Evolutionary conservation across 371 early-diverging fungal species (phyloP).

Genomic region (Rhizopus stolonifer): DNA sequence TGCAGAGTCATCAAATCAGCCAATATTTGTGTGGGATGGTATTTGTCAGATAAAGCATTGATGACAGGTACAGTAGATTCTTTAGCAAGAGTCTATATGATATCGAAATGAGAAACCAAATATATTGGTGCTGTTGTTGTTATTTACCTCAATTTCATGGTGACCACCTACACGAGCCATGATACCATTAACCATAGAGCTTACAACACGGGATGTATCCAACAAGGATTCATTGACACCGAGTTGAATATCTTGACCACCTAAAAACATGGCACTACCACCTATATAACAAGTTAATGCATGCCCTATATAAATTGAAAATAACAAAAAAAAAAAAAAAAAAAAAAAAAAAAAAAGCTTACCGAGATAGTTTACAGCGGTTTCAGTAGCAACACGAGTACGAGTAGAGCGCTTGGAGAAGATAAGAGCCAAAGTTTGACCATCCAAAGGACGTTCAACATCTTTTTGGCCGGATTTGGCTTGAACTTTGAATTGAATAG

Average conservation of each 20-base stretch:
- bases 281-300: conserved; percentile 49
- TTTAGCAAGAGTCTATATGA: conserved; percentile 72
- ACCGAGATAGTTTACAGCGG: conserved; percentile 85
- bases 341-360: conserved; percentile 15
- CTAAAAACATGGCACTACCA: conserved; percentile 92
- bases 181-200: conserved; percentile 92
- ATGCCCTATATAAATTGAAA: too few relatives aligned
- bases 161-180: conserved; percentile 92
- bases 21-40: conserved; percentile 94
- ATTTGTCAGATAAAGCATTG: conserved; percentile 91
- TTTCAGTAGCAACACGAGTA: conserved; percentile 93
- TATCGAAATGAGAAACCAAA: too few relatives aligned
- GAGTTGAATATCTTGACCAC: conserved; percentile 91
- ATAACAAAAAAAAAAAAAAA: too few relatives aligned
- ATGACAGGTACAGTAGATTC: conserved; percentile 91
- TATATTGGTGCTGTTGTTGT: too few relatives aligned
- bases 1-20: conserved; percentile 94
- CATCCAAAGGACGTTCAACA: conserved; percentile 59
- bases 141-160: conserved; percentile 76
- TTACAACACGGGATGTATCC: conserved; percentile 88
- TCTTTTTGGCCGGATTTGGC: conserved; percentile 36
- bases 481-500: conserved; percentile 48
- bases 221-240: conserved; percentile 89
- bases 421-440: conserved; percentile 81
- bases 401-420: conserved; percentile 95